Conservation (phyloP, 2,329 filamentous ascomycete genomes). For the Colletotrichum somersetense region DNA sequence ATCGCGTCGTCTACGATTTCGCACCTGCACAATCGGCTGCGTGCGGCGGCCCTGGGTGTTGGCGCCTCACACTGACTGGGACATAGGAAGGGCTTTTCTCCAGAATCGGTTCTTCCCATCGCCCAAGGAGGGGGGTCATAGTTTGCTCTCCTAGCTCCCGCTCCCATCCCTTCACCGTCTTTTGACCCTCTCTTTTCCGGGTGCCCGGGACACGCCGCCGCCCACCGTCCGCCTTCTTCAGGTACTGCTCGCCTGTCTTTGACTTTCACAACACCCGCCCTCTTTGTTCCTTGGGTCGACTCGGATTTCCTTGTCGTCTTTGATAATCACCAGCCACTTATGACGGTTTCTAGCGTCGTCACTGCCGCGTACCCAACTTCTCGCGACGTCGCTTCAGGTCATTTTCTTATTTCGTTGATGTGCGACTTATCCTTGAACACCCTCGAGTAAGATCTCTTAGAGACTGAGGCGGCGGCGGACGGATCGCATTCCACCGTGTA, state of each 20-base stretch:
- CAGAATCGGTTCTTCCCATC: neutral
- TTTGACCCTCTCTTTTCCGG: slow-evolving; percentile 34
- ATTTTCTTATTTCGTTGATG: neutral
- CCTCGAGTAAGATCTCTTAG: neutral
- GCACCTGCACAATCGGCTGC: slow-evolving; percentile 29
- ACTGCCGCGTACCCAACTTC: slow-evolving; percentile 12
- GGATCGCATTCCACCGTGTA: neutral
- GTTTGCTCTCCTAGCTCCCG: slow-evolving; percentile 23
- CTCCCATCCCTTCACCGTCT: slow-evolving; percentile 33
- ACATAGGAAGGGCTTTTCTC: neutral
- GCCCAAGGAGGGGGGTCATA: neutral
- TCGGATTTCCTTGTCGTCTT: slow-evolving; percentile 6
- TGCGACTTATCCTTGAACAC: neutral
- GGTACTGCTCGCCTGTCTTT: neutral
- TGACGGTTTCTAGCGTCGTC: slow-evolving; percentile 15
- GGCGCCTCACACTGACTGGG: neutral
- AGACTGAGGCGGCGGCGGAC: slow-evolving; percentile 2
- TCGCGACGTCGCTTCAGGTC: slow-evolving; percentile 7
- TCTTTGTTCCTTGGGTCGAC: slow-evolving; percentile 19
- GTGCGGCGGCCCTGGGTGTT: slow-evolving; percentile 12
- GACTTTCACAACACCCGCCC: neutral
- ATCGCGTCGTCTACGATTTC: slow-evolving; percentile 16
- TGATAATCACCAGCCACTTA: slow-evolving; percentile 1
- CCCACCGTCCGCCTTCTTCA: slow-evolving; percentile 9
- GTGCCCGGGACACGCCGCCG: slow-evolving; percentile 19